phyloP scores from a whole-genome alignment of 2,329 filamentous ascomycete species.

The Uncinocarpus reesii region DNA sequence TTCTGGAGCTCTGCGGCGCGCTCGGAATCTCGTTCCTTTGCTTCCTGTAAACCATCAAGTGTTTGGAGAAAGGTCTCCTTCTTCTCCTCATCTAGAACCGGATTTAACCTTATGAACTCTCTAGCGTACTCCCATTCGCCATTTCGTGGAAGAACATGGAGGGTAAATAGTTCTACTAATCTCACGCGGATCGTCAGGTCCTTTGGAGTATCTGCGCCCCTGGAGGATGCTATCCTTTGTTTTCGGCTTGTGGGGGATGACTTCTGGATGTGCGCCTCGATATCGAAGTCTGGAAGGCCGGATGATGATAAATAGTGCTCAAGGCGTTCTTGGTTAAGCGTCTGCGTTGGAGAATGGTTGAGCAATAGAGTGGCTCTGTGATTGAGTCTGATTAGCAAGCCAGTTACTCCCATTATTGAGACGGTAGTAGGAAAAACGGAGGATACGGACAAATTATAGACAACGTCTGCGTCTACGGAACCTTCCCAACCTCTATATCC shows the following conservation, averaged over 20 bases:
- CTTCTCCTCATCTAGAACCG: conserved; percentile 83
- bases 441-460: conserved; percentile 46
- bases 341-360: conserved; percentile 77
- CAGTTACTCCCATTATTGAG: too few species aligned
- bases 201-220: conserved; percentile 69
- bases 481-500: conserved; percentile 84
- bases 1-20: conserved; percentile 53
- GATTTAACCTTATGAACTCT: conserved; percentile 78
- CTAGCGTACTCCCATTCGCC: conserved; percentile 92
- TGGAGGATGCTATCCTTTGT: conserved; percentile 33
- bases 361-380: conserved; percentile 74
- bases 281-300: conserved; percentile 60
- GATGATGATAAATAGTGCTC: conserved; percentile 80
- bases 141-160: conserved; percentile 88
- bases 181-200: conserved; percentile 78
- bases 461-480: conserved; percentile 87
- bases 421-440: conserved; percentile 14
- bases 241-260: conserved; percentile 25
- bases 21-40: conserved; percentile 62
- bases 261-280: conserved; percentile 51
- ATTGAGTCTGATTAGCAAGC: conserved; percentile 1
- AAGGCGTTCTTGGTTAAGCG: conserved; percentile 72
- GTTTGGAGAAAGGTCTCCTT: conserved; percentile 82
- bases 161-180: conserved; percentile 86
- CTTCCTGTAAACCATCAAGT: conserved; percentile 71